phyloP scores from a whole-genome alignment of 2,329 filamentous ascomycete genomes.

The Beauveria pseudobassiana region DNA sequence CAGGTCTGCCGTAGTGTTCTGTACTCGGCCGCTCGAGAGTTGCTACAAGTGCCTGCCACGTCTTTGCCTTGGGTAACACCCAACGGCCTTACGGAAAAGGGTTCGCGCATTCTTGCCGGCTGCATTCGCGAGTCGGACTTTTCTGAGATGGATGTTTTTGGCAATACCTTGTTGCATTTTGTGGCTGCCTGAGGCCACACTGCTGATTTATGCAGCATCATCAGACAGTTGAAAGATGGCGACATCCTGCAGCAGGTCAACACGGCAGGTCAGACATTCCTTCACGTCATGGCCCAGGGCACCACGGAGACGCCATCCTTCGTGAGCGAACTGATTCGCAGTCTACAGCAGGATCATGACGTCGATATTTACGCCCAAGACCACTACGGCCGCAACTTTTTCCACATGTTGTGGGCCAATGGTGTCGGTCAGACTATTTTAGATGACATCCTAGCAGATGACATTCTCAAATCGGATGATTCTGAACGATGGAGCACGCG shows the following conservation, averaged over 20 bases:
- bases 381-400: constrained; percentile 45
- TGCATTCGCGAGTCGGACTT: constrained; percentile 12
- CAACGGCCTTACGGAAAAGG: constrained; percentile 18
- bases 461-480: constrained; percentile 29
- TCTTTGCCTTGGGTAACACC: constrained; percentile 22
- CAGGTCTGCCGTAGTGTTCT: constrained; percentile 22
- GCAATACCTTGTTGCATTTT: constrained; percentile 41
- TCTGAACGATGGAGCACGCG: constrained; percentile 28
- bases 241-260: constrained; percentile 22
- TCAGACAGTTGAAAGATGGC: constrained; percentile 15
- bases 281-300: constrained; percentile 33
- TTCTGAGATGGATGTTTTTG: constrained; percentile 31
- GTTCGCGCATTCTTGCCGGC: constrained; percentile 13
- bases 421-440: constrained; percentile 21
- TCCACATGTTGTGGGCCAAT: constrained; percentile 35
- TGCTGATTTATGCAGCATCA: constrained; percentile 22
- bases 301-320: constrained; percentile 25
- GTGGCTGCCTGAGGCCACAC: constrained; percentile 29
- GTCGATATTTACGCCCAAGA: constrained; percentile 33
- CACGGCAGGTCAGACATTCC: constrained; percentile 40
- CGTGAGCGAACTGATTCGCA: constrained; percentile 22
- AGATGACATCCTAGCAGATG: constrained; percentile 21
- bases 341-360: constrained; percentile 14
- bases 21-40: constrained; percentile 21
- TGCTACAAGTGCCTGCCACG: constrained; percentile 14